Evolutionary conservation across 306 rosid species (phyloP), one percentile per base, ranked within the genome.

Genomic region (Calophaca sinica): DNA sequence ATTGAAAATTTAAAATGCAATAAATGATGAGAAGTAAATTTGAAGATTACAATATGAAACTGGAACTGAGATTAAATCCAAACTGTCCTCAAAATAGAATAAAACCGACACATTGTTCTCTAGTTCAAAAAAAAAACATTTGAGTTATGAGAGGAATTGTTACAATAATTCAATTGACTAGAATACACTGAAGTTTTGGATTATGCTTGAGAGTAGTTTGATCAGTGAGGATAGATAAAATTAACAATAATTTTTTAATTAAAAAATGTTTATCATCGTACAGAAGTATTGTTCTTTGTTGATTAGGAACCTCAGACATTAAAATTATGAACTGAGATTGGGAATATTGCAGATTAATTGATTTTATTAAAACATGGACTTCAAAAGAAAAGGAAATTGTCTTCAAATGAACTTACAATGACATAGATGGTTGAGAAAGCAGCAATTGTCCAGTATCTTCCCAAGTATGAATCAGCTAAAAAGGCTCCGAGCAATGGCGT

Each of bases 361-460:
- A 14, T 41, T 46, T 59, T 31, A 67, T 15, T 38, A 41, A 13
- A 52, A 50, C 36, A 73, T 53, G 50, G 12, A 65, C 9, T 62
- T 52, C 31, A 63, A 70, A 55, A 59, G 57, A 32, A 7, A 48
- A 39, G 6, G 46, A 14, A 28, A 50, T 12, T 15, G 59, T 48
- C 53, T 76, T 75, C 26, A 44, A 62, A 33, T 31, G 29, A 80
- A 81, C 97, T 86, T 87, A 92, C 97, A 70, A 89, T 5, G 49
- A 74, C 90, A 82, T 92, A 92, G 54, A 92, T 41, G 12, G 42
- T 72, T 20, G 96, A 88, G 80, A 92, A 92, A 72, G 52, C 79
- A 3, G 97, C 93, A 77, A 92, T 92, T 28, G 96, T 92, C 97
- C 97, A 89, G 80, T 82, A 92, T 88, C 93, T 89, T 81, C 96